A percentile compares a stretch with the other conserved stretches of the same genome.
These are phyloP conservation scores for Hirschfeldia incana DNA, from an alignment of 345 rosid genomes.

Conservation along the genomic window DNA sequence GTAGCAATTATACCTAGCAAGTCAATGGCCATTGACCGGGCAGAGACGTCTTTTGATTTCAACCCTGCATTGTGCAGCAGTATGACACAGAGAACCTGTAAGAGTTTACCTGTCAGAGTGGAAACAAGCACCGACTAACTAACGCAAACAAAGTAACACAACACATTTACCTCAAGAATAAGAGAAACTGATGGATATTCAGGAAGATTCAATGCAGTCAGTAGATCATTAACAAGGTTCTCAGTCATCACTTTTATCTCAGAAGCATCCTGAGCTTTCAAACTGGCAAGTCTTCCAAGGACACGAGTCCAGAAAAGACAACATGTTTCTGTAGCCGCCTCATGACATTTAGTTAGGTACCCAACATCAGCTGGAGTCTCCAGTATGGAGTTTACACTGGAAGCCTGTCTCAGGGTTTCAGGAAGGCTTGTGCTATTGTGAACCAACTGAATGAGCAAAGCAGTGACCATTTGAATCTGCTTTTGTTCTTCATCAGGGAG, in stretches of 20 bases:
- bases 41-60: slow-evolving; percentile 88
- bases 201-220: slow-evolving; percentile 89
- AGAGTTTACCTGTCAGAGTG: slow-evolving; percentile 35
- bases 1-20: slow-evolving; percentile 91
- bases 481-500: slow-evolving; percentile 98
- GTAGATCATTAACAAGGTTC: slow-evolving; percentile 85
- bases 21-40: slow-evolving; percentile 93
- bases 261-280: slow-evolving; percentile 90
- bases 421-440: slow-evolving; percentile 91
- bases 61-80: slow-evolving; percentile 95
- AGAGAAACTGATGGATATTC: slow-evolving; percentile 96
- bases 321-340: slow-evolving; percentile 85
- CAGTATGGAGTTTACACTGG: slow-evolving; percentile 55
- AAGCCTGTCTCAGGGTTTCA: slow-evolving; percentile 64
- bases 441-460: slow-evolving; percentile 94
- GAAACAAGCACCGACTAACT: slow-evolving; percentile 18
- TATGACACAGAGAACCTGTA: slow-evolving; percentile 96
- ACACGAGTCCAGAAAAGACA: slow-evolving; percentile 98
- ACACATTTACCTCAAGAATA: slow-evolving; percentile 73
- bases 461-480: slow-evolving; percentile 98
- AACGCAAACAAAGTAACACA: slow-evolving; percentile 12
- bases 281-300: slow-evolving; percentile 83
- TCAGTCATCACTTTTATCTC: slow-evolving; percentile 88
- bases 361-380: slow-evolving; percentile 72
- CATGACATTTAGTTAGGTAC: slow-evolving; percentile 69